Conservation (phyloP, 1,284 basidiomycete species). For the Fistulinella cinereoalba region DNA sequence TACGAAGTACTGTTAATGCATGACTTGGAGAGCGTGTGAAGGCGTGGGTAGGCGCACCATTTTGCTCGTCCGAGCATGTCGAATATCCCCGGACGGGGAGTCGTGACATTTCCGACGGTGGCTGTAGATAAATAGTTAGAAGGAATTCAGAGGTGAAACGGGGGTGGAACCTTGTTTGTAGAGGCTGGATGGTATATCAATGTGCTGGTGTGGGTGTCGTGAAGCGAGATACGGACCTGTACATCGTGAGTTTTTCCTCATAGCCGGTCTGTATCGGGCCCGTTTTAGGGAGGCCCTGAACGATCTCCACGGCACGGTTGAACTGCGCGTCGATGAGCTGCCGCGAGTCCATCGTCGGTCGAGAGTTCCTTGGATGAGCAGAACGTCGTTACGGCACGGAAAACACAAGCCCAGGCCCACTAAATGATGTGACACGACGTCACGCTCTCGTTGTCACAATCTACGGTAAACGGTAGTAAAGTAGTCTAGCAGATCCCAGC, state of each 20-base stretch:
- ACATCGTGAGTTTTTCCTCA: conserved; percentile 94
- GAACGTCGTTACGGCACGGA: neutral
- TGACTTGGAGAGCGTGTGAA: conserved; percentile 19
- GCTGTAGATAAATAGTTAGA: conserved; percentile 46
- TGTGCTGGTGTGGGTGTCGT: neutral
- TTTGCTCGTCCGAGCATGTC: conserved; percentile 94
- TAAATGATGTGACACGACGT: conserved; percentile 9
- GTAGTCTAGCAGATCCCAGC: too few species aligned
- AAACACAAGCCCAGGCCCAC: too few species aligned
- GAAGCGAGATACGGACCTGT: conserved; percentile 56
- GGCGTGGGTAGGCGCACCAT: conserved; percentile 55
- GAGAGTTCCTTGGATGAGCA: neutral
- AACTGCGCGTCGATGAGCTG: conserved; percentile 80
- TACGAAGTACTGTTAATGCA: conserved; percentile 17
- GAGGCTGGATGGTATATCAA: conserved; percentile 49
- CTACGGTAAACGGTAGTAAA: too few species aligned
- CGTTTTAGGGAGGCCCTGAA: conserved; percentile 88
- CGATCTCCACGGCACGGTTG: conserved; percentile 91
- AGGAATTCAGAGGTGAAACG: neutral
- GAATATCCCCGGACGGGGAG: conserved; percentile 81
- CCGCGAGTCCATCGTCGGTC: conserved; percentile 49
- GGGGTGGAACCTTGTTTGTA: conserved; percentile 81
- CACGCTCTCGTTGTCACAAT: too few species aligned
- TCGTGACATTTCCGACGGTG: conserved; percentile 82
- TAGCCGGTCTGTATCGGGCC: conserved; percentile 96